A percentile compares a stretch with the other conserved stretches of the same genome.
Evolutionary conservation across 129 eudicot genomes (phyloP).

Genomic region (Pulicaria dysenterica): DNA sequence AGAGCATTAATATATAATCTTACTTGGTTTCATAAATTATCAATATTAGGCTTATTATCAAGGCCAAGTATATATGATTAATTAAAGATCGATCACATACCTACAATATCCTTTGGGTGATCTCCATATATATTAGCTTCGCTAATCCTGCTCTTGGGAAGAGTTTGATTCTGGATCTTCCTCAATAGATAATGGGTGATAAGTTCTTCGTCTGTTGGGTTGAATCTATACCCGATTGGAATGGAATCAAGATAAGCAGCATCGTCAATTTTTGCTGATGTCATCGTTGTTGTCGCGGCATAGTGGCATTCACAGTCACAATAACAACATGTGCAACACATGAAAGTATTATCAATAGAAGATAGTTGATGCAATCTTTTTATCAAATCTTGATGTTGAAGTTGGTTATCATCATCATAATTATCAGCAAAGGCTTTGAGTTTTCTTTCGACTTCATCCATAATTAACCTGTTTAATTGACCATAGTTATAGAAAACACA

Average conservation of each 20-base stretch:
- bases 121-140: constrained; percentile 3
- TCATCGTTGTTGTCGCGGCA: neutral
- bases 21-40: too few relatives aligned
- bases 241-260: constrained; percentile 20
- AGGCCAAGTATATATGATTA: too few relatives aligned
- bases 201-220: constrained; percentile 27
- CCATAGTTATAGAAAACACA: too few relatives aligned
- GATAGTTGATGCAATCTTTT: neutral
- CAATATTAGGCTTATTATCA: too few relatives aligned
- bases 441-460: too few relatives aligned
- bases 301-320: neutral
- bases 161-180: constrained; percentile 26
- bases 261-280: neutral
- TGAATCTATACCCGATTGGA: constrained; percentile 20
- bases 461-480: too few relatives aligned
- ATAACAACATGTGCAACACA: neutral
- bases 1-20: neutral
- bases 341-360: neutral
- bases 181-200: constrained; percentile 12
- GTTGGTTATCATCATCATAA: too few relatives aligned
- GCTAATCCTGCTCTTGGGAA: constrained; percentile 29
- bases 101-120: constrained; percentile 23
- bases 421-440: too few relatives aligned
- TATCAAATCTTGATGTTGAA: too few relatives aligned
- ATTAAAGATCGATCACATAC: neutral